Evolutionary conservation across 345 rosid species (phyloP).

Genomic region (Brassica cretica): DNA sequence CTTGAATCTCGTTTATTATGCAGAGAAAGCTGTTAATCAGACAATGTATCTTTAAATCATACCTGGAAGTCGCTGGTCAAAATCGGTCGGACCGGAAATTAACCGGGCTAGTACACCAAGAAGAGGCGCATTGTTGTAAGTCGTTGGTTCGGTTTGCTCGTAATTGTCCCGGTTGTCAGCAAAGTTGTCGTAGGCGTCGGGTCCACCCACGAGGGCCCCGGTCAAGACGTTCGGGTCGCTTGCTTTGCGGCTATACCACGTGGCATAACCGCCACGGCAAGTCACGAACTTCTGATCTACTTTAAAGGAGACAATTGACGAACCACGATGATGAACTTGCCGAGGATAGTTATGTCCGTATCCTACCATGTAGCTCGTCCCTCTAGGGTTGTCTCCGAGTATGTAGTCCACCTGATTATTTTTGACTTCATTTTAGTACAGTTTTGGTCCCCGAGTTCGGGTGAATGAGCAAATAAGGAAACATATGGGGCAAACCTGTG

Average conservation of each 20-base stretch:
- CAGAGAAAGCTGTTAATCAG: neutral
- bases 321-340: constrained; percentile 85
- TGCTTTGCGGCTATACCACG: constrained; percentile 68
- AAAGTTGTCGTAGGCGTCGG: constrained; percentile 89
- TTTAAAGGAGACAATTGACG: constrained; percentile 85
- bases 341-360: constrained; percentile 84
- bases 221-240: constrained; percentile 80
- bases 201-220: constrained; percentile 97
- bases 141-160: constrained; percentile 96
- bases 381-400: constrained; percentile 95
- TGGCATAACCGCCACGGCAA: constrained; percentile 91
- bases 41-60: constrained; percentile 9
- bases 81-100: constrained; percentile 56
- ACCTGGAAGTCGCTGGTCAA: constrained; percentile 88
- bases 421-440: neutral
- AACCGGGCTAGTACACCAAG: constrained; percentile 83
- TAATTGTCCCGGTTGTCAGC: constrained; percentile 90
- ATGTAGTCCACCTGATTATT: constrained; percentile 73
- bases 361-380: constrained; percentile 96
- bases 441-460: neutral
- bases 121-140: constrained; percentile 93
- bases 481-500: constrained; percentile 54
- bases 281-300: constrained; percentile 58
- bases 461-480: neutral
- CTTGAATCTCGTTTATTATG: neutral